These are phyloP conservation scores for Apophysomyces trapeziformis DNA, from an alignment of 371 early-diverging fungal genomes.

Conservation along the genomic window DNA sequence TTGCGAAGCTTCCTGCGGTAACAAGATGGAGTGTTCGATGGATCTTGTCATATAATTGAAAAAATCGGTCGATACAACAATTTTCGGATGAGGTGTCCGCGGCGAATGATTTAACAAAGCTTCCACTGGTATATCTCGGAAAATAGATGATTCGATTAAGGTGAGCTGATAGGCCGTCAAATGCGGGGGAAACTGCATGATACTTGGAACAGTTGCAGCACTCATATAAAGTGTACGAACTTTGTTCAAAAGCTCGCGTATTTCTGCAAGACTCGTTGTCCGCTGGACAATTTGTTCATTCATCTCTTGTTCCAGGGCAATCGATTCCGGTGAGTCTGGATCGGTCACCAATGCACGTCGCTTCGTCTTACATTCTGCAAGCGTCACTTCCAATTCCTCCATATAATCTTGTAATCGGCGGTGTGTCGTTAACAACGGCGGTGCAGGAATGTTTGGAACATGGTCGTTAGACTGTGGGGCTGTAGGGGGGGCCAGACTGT, in stretches of 20 bases:
- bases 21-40: conserved; percentile 72
- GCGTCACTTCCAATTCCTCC: conserved; percentile 30
- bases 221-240: conserved; percentile 56
- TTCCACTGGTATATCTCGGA: conserved; percentile 62
- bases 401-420: conserved; percentile 39
- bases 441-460: conserved; percentile 52
- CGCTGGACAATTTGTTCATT: conserved; percentile 46
- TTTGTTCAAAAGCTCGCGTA: conserved; percentile 49
- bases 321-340: conserved; percentile 21
- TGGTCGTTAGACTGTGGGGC: conserved; percentile 25
- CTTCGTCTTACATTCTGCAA: conserved; percentile 27
- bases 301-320: conserved; percentile 26
- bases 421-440: conserved; percentile 53
- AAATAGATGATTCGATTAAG: conserved; percentile 68
- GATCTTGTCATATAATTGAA: conserved; percentile 79
- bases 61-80: conserved; percentile 74
- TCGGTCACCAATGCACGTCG: conserved; percentile 21
- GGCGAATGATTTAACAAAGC: conserved; percentile 70
- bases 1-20: conserved; percentile 56
- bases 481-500: conserved; percentile 32
- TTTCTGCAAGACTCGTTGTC: conserved; percentile 42
- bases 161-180: conserved; percentile 73
- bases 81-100: conserved; percentile 59
- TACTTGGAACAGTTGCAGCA: conserved; percentile 57
- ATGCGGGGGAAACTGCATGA: conserved; percentile 66